Evolutionary conservation across 768 basidiomycete genomes (phyloP), one percentile per base, ranked within the genome.

Genomic region (Suillus discolor): DNA sequence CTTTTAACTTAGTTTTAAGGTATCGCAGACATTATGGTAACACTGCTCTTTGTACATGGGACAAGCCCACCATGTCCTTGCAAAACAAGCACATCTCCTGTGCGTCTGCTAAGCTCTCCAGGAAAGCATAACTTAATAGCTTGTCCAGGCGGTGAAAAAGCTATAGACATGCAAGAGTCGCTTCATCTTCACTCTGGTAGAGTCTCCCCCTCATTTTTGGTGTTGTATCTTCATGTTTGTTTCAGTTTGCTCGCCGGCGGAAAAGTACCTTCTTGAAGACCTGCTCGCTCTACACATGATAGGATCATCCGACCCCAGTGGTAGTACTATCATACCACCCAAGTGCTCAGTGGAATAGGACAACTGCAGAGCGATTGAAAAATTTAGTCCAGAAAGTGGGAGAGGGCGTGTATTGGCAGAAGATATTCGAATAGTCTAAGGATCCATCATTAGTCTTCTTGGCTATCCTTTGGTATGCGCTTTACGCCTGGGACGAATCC

Each of bases 401-500:
- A 6, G 71, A 78, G 41, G 78, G 79, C 51, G 76, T 80, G 6
- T 79, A 79, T 57, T 79, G 79, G 79, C 67, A 65, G 6, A 75
- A 79, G 41, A 68, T 79, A 38, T 77, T 79, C 16, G 49, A 13
- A 1, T 70, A 68, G 64, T 73, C 76, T 0, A 71, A 62, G 55
- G 79, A 80, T 53, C 77, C 77, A 2, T 79, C 77, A 0, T 72
- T 79, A 23, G 44, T 78, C 15, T 72, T 78, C 25, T 70, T 79
- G 49, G 78, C 82, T 61, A 73, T 83, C 8, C 73, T 88, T 25
- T 88, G 87, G 87, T 86, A 87, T 65, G 82, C 85, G 0, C 69
- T 87, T 28, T 88, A 88, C 69, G 83, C 86, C 0, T 88, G 87
- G 86, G 87, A 88, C 55, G 86, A 89, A 71, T 75, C 85, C 0